A percentile compares a stretch with the other conserved stretches of the same genome.
Conservation (phyloP, 2,329 filamentous ascomycete species). For the Zasmidium angulare region DNA sequence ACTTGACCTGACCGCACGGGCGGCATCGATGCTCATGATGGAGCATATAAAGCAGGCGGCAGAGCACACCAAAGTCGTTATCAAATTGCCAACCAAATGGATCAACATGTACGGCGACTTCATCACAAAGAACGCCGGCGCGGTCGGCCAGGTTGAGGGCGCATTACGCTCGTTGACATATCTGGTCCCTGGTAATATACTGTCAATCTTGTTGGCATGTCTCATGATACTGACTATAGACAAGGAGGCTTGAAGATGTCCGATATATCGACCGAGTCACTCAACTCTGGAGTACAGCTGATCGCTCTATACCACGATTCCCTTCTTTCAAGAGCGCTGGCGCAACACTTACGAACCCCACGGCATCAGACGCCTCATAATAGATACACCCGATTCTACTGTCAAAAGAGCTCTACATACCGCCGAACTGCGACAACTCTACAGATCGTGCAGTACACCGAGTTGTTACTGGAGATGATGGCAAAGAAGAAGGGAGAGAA, state of each 20-base stretch:
- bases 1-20: neutral
- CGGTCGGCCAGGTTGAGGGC: conserved; percentile 93
- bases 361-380: conserved; percentile 54
- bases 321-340: conserved; percentile 68
- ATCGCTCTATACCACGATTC: conserved; percentile 91
- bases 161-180: conserved; percentile 90
- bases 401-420: conserved; percentile 66
- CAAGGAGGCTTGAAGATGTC: conserved; percentile 84
- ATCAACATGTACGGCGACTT: conserved; percentile 74
- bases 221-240: neutral
- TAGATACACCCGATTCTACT: conserved; percentile 65
- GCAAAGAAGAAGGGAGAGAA: conserved; percentile 82
- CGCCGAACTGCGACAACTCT: conserved; percentile 76
- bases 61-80: conserved; percentile 29
- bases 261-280: conserved; percentile 89
- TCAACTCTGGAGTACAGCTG: conserved; percentile 77
- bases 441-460: conserved; percentile 90
- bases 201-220: neutral
- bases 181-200: conserved; percentile 73
- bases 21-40: conserved; percentile 19
- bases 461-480: conserved; percentile 96
- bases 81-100: conserved; percentile 33
- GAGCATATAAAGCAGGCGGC: conserved; percentile 30
- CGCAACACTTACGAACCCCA: conserved; percentile 51
- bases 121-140: conserved; percentile 90